Evolutionary conservation across 1,284 basidiomycete genomes (phyloP), one percentile per base, ranked within the genome.

Genomic region (Cryptococcus deneoformans): DNA sequence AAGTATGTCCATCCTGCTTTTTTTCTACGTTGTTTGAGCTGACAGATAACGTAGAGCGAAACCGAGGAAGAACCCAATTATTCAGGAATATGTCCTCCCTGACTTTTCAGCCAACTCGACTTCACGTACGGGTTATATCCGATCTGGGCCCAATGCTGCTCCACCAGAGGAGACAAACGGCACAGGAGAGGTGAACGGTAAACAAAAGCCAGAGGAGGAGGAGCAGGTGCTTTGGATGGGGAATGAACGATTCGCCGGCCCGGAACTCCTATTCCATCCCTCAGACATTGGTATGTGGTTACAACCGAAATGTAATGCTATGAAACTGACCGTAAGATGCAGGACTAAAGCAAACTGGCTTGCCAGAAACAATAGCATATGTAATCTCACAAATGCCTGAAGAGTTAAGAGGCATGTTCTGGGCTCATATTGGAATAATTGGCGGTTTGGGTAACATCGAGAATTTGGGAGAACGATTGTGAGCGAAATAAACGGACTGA

Each of bases 381-480:
- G 86, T 87, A 56, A 92, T 97, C 69, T 80, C 82, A 1, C 77
- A 82, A 38, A 82, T 93, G 59, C 89, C 89, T 0, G 80, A 83
- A 50, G 89, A 92, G 66, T 68, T 93, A 39, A 89, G 86, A 64
- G 92, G 90, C 34, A 85, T 96, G 85, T 92, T 92, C 76, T 97
- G 92, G 92, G 85, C 85, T 42, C 92, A 97, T 73, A 92, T 98
- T 61, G 87, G 90, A 5, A 79, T 96, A 58, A 84, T 92, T 63
- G 94, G 94, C 52, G 94, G 93, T 6, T 87, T 85, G 69, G 85
- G 86, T 3, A 84, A 85, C 64, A 84, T 93, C 62, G 81, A 86
- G 47, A 88, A 87, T 3, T 86, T 97, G 64, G 82, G 83, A 24
- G 77, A 83, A 53, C 80, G 94, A 76, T 76, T 97, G 90, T 81